Percentiles rank a stretch among this genome's conserved stretches.
Conservation (phyloP, 768 basidiomycete genomes). For the Pleurotus djamor region DNA sequence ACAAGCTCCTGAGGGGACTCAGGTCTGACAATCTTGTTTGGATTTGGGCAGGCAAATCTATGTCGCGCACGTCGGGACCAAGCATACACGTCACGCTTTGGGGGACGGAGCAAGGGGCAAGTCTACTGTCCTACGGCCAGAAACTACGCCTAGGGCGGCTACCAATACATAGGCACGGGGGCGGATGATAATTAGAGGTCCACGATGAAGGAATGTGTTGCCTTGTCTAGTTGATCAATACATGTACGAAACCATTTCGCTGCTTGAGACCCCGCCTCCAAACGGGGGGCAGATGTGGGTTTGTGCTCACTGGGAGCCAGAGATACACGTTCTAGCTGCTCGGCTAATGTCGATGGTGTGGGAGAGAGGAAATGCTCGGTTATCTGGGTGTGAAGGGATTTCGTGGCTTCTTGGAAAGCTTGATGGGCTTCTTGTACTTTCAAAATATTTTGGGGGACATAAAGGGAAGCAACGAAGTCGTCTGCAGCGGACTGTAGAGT, state of each 20-base stretch:
- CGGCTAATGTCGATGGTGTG: conserved; percentile 20
- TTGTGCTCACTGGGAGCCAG: conserved; percentile 22
- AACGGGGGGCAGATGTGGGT: not conserved
- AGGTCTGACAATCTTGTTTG: too few species aligned
- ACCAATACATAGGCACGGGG: not conserved
- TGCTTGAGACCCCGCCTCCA: conserved; percentile 18
- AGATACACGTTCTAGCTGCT: conserved; percentile 24
- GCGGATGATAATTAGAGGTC: conserved; percentile 17
- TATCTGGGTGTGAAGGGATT: conserved; percentile 30
- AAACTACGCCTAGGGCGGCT: not conserved
- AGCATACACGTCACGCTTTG: not conserved
- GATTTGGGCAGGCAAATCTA: too few species aligned
- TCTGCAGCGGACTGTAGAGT: conserved; percentile 55
- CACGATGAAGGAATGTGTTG: conserved; percentile 24
- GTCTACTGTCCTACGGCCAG: too few species aligned
- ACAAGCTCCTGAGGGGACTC: conserved; percentile 24
- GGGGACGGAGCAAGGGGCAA: too few species aligned
- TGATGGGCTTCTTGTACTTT: conserved; percentile 37
- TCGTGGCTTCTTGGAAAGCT: conserved; percentile 32
- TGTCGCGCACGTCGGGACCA: not conserved
- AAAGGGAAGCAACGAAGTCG: conserved; percentile 65
- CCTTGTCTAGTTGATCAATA: conserved; percentile 57
- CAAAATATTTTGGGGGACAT: conserved; percentile 55
- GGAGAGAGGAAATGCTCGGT: conserved; percentile 14
- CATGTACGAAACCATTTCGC: conserved; percentile 66